Conservation (phyloP, 768 basidiomycete genomes). For the Suillus hirtellus region DNA sequence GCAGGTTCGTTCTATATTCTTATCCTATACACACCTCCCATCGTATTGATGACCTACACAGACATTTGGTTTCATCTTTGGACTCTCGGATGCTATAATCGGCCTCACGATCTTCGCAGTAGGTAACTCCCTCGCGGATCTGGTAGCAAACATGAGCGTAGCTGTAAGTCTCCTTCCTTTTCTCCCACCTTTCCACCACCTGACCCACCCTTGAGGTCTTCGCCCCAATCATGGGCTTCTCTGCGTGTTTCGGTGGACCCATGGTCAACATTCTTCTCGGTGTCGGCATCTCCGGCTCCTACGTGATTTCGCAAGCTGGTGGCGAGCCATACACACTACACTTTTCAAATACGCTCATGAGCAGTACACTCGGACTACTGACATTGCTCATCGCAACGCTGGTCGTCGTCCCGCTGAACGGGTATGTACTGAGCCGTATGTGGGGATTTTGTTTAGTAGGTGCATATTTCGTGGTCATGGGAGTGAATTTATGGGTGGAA, state of each 20-base stretch:
- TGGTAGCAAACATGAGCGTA: constrained; percentile 96
- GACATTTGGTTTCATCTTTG: constrained; percentile 93
- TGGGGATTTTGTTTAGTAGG: constrained; percentile 84
- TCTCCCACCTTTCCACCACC: not conserved
- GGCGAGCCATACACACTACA: constrained; percentile 65
- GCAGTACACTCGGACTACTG: constrained; percentile 83
- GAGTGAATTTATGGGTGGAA: constrained; percentile 78
- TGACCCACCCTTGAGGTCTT: constrained; percentile 52
- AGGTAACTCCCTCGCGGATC: constrained; percentile 94
- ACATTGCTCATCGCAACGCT: constrained; percentile 72
- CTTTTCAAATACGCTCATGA: constrained; percentile 81
- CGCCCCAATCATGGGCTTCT: constrained; percentile 93
- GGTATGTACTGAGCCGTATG: constrained; percentile 71
- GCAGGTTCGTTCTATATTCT: constrained; percentile 50
- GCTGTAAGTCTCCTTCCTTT: constrained; percentile 54
- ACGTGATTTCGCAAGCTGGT: constrained; percentile 66
- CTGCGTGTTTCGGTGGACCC: constrained; percentile 91
- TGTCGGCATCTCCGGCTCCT: constrained; percentile 88
- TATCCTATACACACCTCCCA: not conserved
- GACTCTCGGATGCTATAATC: constrained; percentile 95
- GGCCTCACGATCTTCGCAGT: constrained; percentile 96
- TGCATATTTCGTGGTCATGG: constrained; percentile 77
- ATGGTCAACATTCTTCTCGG: constrained; percentile 93
- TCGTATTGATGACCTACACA: constrained; percentile 33
- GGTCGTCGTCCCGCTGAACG: constrained; percentile 82